Evolutionary conservation across 805 yeast species (phyloP).

Genomic region (Candida sakaeoensis): DNA sequence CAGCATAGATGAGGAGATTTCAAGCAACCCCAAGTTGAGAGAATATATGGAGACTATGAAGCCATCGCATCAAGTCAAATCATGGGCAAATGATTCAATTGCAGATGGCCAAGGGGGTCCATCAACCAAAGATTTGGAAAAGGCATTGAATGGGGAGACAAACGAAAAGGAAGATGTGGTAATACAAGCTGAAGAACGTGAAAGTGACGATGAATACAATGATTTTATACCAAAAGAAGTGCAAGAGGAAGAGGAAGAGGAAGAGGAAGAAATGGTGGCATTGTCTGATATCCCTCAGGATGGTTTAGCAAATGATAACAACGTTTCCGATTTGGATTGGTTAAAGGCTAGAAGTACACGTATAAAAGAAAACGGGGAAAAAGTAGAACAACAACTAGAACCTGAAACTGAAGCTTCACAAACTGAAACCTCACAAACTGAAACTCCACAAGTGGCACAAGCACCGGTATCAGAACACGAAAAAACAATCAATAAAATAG

Average conservation of each 20-base stretch:
- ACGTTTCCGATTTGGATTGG: slow-evolving; percentile 83
- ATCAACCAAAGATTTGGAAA: slow-evolving; percentile 40
- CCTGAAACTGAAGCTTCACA: too few species aligned
- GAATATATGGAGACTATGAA: slow-evolving; percentile 85
- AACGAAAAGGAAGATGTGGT: slow-evolving; percentile 30
- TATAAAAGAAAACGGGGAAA: slow-evolving; percentile 43
- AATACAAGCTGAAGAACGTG: slow-evolving; percentile 38
- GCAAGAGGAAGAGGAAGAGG: slow-evolving; percentile 42
- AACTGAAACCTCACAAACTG: too few species aligned
- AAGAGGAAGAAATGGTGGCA: slow-evolving; percentile 46
- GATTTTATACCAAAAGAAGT: slow-evolving; percentile 33
- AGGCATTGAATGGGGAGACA: slow-evolving; percentile 32
- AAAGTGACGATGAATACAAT: slow-evolving; percentile 52
- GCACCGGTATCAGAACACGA: too few species aligned
- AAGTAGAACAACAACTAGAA: slow-evolving; percentile 10
- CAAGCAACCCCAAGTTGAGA: slow-evolving; percentile 59
- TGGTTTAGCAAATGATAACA: slow-evolving; percentile 41
- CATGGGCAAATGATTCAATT: slow-evolving; percentile 69
- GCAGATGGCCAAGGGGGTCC: slow-evolving; percentile 47
- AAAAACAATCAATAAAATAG: slow-evolving; percentile 47
- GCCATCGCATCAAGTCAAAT: slow-evolving; percentile 62
- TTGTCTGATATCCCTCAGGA: slow-evolving; percentile 23
- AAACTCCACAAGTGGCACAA: too few species aligned
- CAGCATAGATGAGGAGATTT: slow-evolving; percentile 58
- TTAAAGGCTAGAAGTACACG: slow-evolving; percentile 69